Evolutionary conservation across 2,329 filamentous ascomycete genomes (phyloP).

Genomic region (Aspergillus arachidicola): DNA sequence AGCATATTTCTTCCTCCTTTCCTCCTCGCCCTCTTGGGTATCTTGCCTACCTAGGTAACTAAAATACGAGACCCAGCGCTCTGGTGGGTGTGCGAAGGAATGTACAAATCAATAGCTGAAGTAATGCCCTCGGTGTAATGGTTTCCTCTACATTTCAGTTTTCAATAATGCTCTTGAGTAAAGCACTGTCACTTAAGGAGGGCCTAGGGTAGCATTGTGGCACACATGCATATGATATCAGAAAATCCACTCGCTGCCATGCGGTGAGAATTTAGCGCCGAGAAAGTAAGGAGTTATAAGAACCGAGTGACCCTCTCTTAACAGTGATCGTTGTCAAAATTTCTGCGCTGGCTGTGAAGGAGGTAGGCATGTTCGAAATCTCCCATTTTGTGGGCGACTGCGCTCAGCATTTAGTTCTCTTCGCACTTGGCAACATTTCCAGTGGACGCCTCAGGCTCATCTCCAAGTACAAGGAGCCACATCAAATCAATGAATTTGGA

Average conservation of each 20-base stretch:
- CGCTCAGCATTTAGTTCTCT: neutral
- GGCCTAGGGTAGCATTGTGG: neutral
- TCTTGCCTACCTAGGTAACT: too few species aligned
- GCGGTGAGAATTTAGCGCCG: neutral
- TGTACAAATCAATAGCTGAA: too few species aligned
- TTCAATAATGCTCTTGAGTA: fast-evolving
- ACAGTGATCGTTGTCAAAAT: too few species aligned
- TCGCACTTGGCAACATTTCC: neutral
- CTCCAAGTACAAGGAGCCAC: neutral
- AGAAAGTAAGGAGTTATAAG: neutral
- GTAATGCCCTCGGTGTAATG: too few species aligned
- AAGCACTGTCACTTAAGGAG: neutral
- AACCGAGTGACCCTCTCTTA: neutral
- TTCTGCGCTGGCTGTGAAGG: too few species aligned
- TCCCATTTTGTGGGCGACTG: neutral
- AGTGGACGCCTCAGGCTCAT: neutral
- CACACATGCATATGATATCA: neutral
- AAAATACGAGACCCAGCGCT: too few species aligned
- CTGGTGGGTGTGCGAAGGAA: too few species aligned
- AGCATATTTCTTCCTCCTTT: too few species aligned
- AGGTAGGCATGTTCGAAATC: neutral
- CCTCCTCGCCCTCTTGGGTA: too few species aligned
- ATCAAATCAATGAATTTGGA: neutral
- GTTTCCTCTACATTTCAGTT: too few species aligned
- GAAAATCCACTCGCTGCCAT: neutral